Base-by-base conservation (phyloP, 371 early-diverging fungal species). In the Saksenaea oblongispora region DNA sequence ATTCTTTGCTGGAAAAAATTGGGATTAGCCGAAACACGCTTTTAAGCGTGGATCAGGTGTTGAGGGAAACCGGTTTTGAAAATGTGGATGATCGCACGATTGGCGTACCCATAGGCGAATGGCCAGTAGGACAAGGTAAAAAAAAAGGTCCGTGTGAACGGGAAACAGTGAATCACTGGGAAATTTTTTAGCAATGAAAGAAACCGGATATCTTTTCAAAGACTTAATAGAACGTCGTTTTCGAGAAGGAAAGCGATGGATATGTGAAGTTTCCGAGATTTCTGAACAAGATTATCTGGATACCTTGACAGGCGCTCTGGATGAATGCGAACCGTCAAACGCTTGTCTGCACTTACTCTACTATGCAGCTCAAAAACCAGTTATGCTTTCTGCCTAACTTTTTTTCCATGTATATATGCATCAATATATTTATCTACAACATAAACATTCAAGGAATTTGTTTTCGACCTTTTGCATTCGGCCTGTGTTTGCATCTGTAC, bases 71-170 rank as follows among this genome's bases (percentile, higher is more conserved):
- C 7, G 71, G 71, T 0, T 71, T 64, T 35, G 24, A 18, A 17
- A 2, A 55, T 11, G 36, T 67, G 13, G 39, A 64, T 27, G 8
- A 54, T 15, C 18, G 39, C 5, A 7, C 24, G 15, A 17, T 36
- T 14, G 22, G 47, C 3, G 42, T 67, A 24, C 71, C 71, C 1
- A n/a, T 71, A 13, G 71, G 71, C 22, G 71, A 71, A 56, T 71
- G 71, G 71, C 24, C 58, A 8, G 7, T 39, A 7, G 58, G 42
- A 0, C 42, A 60, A 65, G 62, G 72, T 67, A 64, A 60, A 13
- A 11, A 11, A 11, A 62, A 18, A 59, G 9, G 17, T 14, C n/a
- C 4, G 8, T 27, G 1, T 27, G 3, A n/a, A 54, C 10, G 31
- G 31, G 31, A 7, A 31, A 31, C 5, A 47, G 22, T 18, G 8